Conservation (phyloP, 2,329 filamentous ascomycete genomes). For the Curvularia sp. region DNA sequence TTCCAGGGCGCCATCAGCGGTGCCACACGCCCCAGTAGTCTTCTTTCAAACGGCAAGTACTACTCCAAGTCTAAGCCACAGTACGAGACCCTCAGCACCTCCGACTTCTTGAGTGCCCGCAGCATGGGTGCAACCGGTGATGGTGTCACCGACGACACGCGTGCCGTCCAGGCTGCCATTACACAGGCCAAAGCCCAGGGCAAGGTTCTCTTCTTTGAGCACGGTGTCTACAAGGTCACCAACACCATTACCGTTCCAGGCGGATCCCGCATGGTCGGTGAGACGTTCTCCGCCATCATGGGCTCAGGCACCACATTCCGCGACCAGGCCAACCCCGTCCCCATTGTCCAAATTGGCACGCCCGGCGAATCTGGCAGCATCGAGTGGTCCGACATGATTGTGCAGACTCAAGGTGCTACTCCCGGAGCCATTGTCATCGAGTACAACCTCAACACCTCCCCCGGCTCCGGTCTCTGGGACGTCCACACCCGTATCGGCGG, state of each 20-base stretch:
- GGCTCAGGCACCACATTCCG: slow-evolving; percentile 66
- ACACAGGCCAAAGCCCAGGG: slow-evolving; percentile 65
- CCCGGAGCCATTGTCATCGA: slow-evolving; percentile 75
- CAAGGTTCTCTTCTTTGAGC: slow-evolving; percentile 64
- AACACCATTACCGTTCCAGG: slow-evolving; percentile 66
- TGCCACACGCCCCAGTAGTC: slow-evolving; percentile 54
- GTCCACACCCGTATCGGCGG: slow-evolving; percentile 87
- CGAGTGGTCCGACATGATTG: slow-evolving; percentile 76
- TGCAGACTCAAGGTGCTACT: slow-evolving; percentile 72
- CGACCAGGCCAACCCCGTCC: slow-evolving; percentile 63
- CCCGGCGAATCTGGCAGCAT: slow-evolving; percentile 70
- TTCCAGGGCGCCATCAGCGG: slow-evolving; percentile 58
- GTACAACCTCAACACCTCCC: slow-evolving; percentile 67
- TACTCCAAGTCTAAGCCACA: slow-evolving; percentile 61
- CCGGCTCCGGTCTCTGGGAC: slow-evolving; percentile 77
- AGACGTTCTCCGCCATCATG: slow-evolving; percentile 86
- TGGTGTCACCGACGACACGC: slow-evolving; percentile 79
- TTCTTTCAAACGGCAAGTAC: slow-evolving; percentile 58
- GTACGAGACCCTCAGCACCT: slow-evolving; percentile 59
- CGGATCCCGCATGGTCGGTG: slow-evolving; percentile 81
- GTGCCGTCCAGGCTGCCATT: slow-evolving; percentile 76
- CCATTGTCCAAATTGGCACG: slow-evolving; percentile 71
- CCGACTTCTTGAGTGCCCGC: slow-evolving; percentile 65
- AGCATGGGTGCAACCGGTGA: slow-evolving; percentile 74
- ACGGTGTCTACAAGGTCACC: slow-evolving; percentile 64